Evolutionary conservation across 1,284 basidiomycete genomes (phyloP).

Genomic region (Amylostereum areolatum): DNA sequence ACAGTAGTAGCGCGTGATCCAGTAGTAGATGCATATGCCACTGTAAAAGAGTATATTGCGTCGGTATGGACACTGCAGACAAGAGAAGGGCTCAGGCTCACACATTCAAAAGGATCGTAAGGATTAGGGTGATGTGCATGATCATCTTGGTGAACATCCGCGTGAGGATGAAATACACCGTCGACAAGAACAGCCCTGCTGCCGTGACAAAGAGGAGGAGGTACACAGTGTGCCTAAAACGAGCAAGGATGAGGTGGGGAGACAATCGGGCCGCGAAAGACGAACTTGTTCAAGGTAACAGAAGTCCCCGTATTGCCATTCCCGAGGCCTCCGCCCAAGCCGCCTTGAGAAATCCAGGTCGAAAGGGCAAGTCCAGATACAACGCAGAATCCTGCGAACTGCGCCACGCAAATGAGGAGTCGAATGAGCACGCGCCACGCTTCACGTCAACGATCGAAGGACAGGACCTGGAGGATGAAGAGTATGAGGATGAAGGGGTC

Average conservation of each 20-base stretch:
- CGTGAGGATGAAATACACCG: slow-evolving; percentile 53
- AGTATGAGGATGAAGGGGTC: slow-evolving; percentile 68
- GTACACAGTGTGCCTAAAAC: slow-evolving; percentile 41
- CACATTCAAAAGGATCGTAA: slow-evolving; percentile 72
- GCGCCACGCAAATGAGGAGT: not conserved
- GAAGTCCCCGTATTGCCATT: slow-evolving; percentile 39
- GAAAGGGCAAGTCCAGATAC: slow-evolving; percentile 62
- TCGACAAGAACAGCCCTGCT: slow-evolving; percentile 44
- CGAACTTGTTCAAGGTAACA: slow-evolving; percentile 56
- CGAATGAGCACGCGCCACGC: not conserved
- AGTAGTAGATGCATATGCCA: slow-evolving; percentile 68
- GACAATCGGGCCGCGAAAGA: slow-evolving; percentile 11
- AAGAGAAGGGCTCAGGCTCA: slow-evolving; percentile 29
- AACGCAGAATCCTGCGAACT: slow-evolving; percentile 65
- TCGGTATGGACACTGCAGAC: slow-evolving; percentile 2
- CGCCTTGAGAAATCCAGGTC: slow-evolving; percentile 58
- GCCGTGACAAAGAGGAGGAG: slow-evolving; percentile 58
- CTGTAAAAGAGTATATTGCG: slow-evolving; percentile 25
- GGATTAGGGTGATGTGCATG: slow-evolving; percentile 74
- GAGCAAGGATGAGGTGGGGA: slow-evolving; percentile 13
- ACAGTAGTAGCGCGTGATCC: slow-evolving; percentile 74
- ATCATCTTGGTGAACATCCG: slow-evolving; percentile 74
- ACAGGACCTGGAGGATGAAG: slow-evolving; percentile 53
- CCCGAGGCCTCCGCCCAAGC: slow-evolving; percentile 62
- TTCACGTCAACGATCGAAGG: not conserved